Conservation (phyloP, 768 basidiomycete genomes). For the Panaeolus cyanescens region DNA sequence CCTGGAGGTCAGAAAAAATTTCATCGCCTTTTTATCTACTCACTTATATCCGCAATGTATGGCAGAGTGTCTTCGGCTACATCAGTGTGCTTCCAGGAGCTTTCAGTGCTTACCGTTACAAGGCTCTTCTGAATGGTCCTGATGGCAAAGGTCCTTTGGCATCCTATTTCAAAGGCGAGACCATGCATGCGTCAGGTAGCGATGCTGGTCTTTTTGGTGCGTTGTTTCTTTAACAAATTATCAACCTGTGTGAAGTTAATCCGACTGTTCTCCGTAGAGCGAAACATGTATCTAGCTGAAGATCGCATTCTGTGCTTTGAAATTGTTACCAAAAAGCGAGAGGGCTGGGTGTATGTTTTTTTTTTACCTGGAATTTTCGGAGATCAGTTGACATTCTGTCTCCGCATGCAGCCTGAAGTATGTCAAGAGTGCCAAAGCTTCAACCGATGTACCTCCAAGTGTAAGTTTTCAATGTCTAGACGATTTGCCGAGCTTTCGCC, state of each 20-base stretch:
- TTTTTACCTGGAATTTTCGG: constrained; percentile 13
- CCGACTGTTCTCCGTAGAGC: constrained; percentile 36
- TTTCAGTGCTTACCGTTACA: constrained; percentile 91
- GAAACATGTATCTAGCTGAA: constrained; percentile 93
- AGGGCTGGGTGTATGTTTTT: constrained; percentile 73
- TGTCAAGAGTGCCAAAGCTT: constrained; percentile 91
- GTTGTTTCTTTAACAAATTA: constrained; percentile 17
- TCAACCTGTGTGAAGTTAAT: background rate
- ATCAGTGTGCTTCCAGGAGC: constrained; percentile 90
- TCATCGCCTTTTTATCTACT: background rate
- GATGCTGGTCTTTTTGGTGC: constrained; percentile 71
- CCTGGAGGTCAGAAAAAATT: constrained; percentile 65
- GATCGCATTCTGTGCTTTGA: constrained; percentile 93
- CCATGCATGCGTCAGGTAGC: constrained; percentile 68
- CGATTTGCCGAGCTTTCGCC: constrained; percentile 5
- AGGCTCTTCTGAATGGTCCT: constrained; percentile 81
- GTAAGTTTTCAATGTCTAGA: constrained; percentile 33
- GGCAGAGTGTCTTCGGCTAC: constrained; percentile 79
- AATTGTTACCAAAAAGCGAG: constrained; percentile 86
- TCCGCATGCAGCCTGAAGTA: constrained; percentile 63
- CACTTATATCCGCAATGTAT: constrained; percentile 5
- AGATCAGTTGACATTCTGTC: constrained; percentile 7
- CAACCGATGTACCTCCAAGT: constrained; percentile 93
- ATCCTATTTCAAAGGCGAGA: constrained; percentile 92
- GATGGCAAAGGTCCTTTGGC: constrained; percentile 90